Base-by-base conservation (phyloP, 345 rosid genomes). In the Combretum micranthum region DNA sequence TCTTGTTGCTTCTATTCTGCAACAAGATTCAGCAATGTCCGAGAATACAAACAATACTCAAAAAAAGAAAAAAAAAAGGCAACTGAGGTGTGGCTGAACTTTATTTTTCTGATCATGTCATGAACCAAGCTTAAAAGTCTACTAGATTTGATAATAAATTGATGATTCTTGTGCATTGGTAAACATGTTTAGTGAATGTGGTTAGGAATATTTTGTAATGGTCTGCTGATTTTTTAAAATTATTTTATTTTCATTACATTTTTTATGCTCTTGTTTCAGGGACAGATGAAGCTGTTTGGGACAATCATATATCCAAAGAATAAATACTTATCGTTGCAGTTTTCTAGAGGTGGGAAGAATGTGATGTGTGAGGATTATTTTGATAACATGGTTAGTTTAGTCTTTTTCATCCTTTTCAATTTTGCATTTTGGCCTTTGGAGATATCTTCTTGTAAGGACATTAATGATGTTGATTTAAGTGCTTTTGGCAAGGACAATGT, bases 251-350 rank as follows among this genome's bases (percentile, higher is more conserved):
- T 4, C 32, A 9, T 20, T 50, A 15, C 39, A 32, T 32, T 21
- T 18, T 54, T 5, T 47, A 12, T 56, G 64, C 69, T 59, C 42
- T 26, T 48, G 56, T 55, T 65, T 50, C 68, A 85, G 98, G 98
- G 96, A 61, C 88, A 72, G n/a, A 80, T 92, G 93, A 92, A 92
- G 70, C 64, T 92, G 47, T 86, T 92, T 61, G 98, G 96, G 47
- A 92, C 95, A 8, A 75, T 86, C 42, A 64, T 81, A 21, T 83
- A 81, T 54, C 90, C 85, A 12, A 75, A 81, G n/a, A 83, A 79
- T 52, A 72, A 72, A 58, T 83, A 81, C 52, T 62, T 86, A 64
- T 74, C 83, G 3, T 57, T 86, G 69, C 90, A 88, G 15, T 88
- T 88, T 80, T 86, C 98, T 44, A 77, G 82, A 60, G 83, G 79